These are phyloP conservation scores for Fusarium tupiense DNA, from an alignment of 2,329 filamentous ascomycete species.

Conservation along the genomic window DNA sequence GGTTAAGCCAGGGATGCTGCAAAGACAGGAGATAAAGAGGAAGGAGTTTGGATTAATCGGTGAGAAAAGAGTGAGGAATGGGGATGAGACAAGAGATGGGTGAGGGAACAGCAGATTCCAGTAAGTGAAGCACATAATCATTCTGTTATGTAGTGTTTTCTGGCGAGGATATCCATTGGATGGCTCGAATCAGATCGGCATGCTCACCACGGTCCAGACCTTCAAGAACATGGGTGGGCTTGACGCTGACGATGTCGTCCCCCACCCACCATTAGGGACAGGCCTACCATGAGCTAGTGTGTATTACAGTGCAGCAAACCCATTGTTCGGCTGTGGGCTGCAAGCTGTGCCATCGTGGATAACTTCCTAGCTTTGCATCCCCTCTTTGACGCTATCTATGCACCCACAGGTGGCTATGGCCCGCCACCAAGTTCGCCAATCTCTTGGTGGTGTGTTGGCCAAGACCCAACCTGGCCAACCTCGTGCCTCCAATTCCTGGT, in stretches of 20 bases:
- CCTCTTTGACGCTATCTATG: slow-evolving; percentile 16
- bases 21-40: neutral
- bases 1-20: neutral
- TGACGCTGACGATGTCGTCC: slow-evolving; percentile 19
- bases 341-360: slow-evolving; percentile 17
- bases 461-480: slow-evolving; percentile 4
- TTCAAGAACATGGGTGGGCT: slow-evolving; percentile 25
- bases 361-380: slow-evolving; percentile 2
- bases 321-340: slow-evolving; percentile 13
- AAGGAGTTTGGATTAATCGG: neutral
- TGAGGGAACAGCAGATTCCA: slow-evolving; percentile 3
- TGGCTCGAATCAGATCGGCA: slow-evolving; percentile 33
- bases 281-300: slow-evolving; percentile 19
- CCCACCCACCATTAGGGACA: slow-evolving; percentile 32
- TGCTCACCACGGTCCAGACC: slow-evolving; percentile 40
- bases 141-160: slow-evolving; percentile 29
- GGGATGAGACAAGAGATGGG: neutral
- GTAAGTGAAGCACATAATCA: slow-evolving; percentile 3
- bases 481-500: neutral
- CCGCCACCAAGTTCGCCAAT: slow-evolving; percentile 39
- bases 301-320: slow-evolving; percentile 8
- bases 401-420: slow-evolving; percentile 21
- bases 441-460: slow-evolving; percentile 28
- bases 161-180: slow-evolving; percentile 26
- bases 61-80: neutral